Conservation (phyloP, 148 eudicot genomes). For the Silene latifolia region DNA sequence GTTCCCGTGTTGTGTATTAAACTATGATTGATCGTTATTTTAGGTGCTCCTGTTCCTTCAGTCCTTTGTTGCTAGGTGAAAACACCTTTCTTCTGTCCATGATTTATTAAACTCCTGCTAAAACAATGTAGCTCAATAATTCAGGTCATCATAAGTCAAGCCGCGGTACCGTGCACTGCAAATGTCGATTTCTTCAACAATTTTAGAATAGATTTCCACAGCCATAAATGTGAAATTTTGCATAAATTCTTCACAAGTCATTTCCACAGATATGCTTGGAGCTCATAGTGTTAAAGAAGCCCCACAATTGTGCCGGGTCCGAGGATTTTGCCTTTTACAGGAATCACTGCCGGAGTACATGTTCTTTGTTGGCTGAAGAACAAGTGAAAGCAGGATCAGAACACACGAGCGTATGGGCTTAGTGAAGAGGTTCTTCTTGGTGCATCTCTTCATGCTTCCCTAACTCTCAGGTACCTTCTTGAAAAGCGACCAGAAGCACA, state of each 20-base stretch:
- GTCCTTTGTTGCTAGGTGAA: too few relatives aligned
- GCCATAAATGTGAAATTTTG: slow-evolving; percentile 53
- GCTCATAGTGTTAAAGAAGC: slow-evolving; percentile 48
- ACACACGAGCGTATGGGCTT: slow-evolving; percentile 44
- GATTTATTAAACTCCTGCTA: neutral
- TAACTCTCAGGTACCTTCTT: slow-evolving; percentile 59
- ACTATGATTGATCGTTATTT: too few relatives aligned
- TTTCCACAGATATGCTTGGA: slow-evolving; percentile 66
- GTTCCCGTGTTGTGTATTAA: too few relatives aligned
- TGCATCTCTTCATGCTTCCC: slow-evolving; percentile 73
- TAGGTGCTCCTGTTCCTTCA: too few relatives aligned
- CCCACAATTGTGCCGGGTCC: slow-evolving; percentile 71
- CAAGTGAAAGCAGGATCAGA: slow-evolving; percentile 38
- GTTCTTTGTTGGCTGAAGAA: slow-evolving; percentile 69
- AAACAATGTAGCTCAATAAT: neutral
- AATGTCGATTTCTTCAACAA: slow-evolving; percentile 48
- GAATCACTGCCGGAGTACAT: slow-evolving; percentile 74
- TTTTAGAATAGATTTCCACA: slow-evolving; percentile 42
- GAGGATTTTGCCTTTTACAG: slow-evolving; percentile 83
- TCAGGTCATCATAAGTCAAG: slow-evolving; percentile 83
- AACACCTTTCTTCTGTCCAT: neutral
- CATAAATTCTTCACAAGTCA: slow-evolving; percentile 49
- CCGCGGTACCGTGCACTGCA: slow-evolving; percentile 91
- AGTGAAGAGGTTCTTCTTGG: slow-evolving; percentile 72
- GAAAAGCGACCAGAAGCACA: slow-evolving; percentile 31